Conservation (phyloP, 768 basidiomycete species). For the Leccinum imitatum region DNA sequence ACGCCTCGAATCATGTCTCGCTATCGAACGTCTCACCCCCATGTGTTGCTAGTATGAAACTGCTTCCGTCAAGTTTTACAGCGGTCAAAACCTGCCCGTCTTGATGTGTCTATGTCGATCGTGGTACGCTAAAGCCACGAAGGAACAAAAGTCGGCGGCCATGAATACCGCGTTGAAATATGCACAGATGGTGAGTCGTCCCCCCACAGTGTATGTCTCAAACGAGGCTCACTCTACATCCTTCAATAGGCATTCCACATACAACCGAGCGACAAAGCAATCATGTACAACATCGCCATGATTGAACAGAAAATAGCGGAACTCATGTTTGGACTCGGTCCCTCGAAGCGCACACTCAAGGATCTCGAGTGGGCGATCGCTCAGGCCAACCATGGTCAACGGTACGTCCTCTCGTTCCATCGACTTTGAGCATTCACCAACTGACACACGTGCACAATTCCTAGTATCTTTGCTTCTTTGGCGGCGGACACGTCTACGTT, state of each 20-base stretch:
- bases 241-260: constrained; percentile 71
- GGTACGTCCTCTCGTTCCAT: constrained; percentile 45
- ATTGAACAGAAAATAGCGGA: constrained; percentile 96
- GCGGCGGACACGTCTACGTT: constrained; percentile 66
- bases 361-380: constrained; percentile 78
- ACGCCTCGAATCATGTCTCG: not conserved
- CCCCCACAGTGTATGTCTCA: not conserved
- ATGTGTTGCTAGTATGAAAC: constrained; percentile 74
- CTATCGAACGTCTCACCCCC: not conserved
- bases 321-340: constrained; percentile 71
- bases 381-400: constrained; percentile 83
- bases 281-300: constrained; percentile 96
- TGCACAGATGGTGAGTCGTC: constrained; percentile 63
- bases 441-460: not conserved
- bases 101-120: constrained; percentile 86
- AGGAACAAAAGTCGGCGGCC: constrained; percentile 77
- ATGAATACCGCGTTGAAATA: constrained; percentile 86
- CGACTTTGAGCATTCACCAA: not conserved
- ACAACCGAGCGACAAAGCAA: constrained; percentile 86
- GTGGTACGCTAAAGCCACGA: constrained; percentile 93
- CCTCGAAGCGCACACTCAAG: constrained; percentile 74
- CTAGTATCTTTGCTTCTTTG: constrained; percentile 80
- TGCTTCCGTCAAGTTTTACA: constrained; percentile 76
- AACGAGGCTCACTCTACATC: constrained; percentile 1
- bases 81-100: constrained; percentile 69